Base-by-base conservation (phyloP, 2,329 filamentous ascomycete species). In the Monosporascus cannonballus region DNA sequence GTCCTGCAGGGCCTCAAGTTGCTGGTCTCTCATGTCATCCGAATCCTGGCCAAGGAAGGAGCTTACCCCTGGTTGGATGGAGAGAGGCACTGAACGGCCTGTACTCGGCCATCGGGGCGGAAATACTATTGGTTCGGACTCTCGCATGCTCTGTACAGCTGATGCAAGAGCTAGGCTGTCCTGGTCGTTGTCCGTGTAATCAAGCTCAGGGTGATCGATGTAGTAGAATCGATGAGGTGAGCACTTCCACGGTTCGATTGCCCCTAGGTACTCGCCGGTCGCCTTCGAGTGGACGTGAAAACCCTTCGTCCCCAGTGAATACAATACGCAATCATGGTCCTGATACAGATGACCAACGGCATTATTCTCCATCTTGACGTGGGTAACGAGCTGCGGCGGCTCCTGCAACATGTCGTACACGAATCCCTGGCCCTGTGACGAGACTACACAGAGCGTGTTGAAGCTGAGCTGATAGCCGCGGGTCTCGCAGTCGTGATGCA, bases 271-370 rank as follows among this genome's bases (percentile, higher is more conserved):
- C 8, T 58, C 61, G 8, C 73, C 73, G 0, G 68, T 66, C 3
- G 50, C 49, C 54, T 76, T 76, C 37, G 69, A 64, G 54, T 74
- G 68, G 17, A 71, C 64, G 54, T 74, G 69, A 53, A 74, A 76
- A 8, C 73, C 74, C 27, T 65, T 60, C 9, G 54, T 44, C 0
- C 73, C 74, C 57, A 76, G 69, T 1, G 73, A 75, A 56, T 73
- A 75, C 25, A 76, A 68, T 17, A 76, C 73, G 0, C 61, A 64
- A 44, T 73, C 67, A 8, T 63, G 54, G 44, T 66, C 66, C 55
- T 77, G 74, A 54, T 75, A 70, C 0, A 76, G 59, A 58, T 77
- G 74, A 1, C 74, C 74, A 3, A 75, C 65, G 0, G 72, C 74
- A 6, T 67, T 71, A 3, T 64, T 42, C 45, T 70, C 69, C 22